phyloP scores from a whole-genome alignment of 2,329 filamentous ascomycete genomes.

The Aspergillus sp. region DNA sequence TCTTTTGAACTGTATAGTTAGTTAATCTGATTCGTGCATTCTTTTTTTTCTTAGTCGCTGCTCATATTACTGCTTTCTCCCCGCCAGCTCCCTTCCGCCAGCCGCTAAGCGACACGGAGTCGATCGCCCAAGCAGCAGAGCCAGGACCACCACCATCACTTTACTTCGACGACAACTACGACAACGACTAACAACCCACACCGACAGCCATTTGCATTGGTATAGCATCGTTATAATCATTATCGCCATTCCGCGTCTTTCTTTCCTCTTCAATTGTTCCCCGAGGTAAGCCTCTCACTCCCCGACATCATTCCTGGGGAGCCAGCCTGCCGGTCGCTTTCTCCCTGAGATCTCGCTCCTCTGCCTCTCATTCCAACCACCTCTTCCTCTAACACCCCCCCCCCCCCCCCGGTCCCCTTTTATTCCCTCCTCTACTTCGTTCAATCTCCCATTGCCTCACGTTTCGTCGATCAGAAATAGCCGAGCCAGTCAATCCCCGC shows the following conservation, averaged over 20 bases:
- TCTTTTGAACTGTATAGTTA: too few species aligned
- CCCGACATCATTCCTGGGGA: constrained; percentile 6
- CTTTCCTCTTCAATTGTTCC: constrained; percentile 1
- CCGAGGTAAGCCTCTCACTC: constrained; percentile 2
- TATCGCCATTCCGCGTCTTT: background rate
- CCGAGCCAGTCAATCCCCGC: too few species aligned
- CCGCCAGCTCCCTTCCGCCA: constrained; percentile 8
- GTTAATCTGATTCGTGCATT: too few species aligned
- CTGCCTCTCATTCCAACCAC: background rate
- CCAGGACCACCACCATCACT: background rate
- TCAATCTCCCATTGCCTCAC: background rate
- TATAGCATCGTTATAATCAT: too few species aligned
- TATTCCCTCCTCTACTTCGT: background rate
- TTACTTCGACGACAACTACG: too few species aligned
- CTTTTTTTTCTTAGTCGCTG: too few species aligned
- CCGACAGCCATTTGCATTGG: too few species aligned
- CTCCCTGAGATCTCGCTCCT: background rate
- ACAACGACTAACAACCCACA: too few species aligned
- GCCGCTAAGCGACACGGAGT: constrained; percentile 37
- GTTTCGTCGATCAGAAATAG: too few species aligned
- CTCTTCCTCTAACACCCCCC: background rate
- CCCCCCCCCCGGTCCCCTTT: background rate
- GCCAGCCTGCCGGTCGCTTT: constrained; percentile 2
- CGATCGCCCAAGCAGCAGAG: constrained; percentile 22
- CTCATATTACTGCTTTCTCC: too few species aligned